phyloP scores from a whole-genome alignment of 768 basidiomycete species.

The Tulasnella sp. region DNA sequence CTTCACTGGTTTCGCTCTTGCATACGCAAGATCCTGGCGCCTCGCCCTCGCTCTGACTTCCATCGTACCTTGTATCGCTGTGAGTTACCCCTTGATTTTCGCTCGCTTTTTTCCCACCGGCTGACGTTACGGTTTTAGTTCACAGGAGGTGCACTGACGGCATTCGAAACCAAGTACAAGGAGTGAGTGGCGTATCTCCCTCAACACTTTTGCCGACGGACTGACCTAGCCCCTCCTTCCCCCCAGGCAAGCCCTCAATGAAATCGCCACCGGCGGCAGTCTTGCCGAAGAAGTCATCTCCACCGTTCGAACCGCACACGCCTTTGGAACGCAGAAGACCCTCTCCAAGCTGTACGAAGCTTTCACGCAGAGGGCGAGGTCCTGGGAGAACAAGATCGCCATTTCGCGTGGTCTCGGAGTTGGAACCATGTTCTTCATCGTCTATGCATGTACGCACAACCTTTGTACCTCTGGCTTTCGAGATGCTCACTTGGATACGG shows the following conservation, averaged over 20 bases:
- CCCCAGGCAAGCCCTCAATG: conserved; percentile 64
- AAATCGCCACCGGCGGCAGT: conserved; percentile 76
- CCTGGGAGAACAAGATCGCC: conserved; percentile 61
- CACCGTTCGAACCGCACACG: conserved; percentile 87
- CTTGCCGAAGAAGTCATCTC: conserved; percentile 93
- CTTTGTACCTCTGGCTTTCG: neutral
- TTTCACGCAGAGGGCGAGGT: conserved; percentile 58
- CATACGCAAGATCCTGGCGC: conserved; percentile 69
- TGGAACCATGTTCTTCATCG: conserved; percentile 72
- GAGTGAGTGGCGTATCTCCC: conserved; percentile 54
- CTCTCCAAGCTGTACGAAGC: conserved; percentile 67
- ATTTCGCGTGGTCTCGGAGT: conserved; percentile 55
- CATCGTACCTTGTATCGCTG: conserved; percentile 79
- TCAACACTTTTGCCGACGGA: neutral
- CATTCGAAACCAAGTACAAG: conserved; percentile 63
- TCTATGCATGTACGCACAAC: conserved; percentile 55
- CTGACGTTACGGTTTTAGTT: conserved; percentile 41
- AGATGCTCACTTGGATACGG: neutral
- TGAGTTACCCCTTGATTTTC: conserved; percentile 1
- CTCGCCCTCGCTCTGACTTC: conserved; percentile 81
- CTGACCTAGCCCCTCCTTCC: conserved; percentile 5
- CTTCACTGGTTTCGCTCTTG: conserved; percentile 68
- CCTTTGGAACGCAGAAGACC: conserved; percentile 78
- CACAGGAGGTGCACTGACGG: conserved; percentile 73
- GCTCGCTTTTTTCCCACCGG: neutral